These are phyloP conservation scores for Phlebopus sp. DNA, from an alignment of 1,284 basidiomycete species.

Conservation along the genomic window DNA sequence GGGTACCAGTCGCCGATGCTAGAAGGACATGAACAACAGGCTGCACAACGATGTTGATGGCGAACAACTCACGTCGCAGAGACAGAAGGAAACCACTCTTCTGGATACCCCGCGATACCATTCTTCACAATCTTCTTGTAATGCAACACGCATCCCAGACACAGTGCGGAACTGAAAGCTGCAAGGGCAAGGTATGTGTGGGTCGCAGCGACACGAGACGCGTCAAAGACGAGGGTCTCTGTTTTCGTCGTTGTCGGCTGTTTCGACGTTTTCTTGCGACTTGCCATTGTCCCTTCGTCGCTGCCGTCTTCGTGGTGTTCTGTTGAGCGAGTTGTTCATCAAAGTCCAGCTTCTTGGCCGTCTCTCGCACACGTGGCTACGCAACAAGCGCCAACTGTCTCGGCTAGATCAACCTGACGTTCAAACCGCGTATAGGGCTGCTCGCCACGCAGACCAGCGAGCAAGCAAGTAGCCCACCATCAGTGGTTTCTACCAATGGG, in stretches of 20 bases:
- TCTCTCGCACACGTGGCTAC: no score
- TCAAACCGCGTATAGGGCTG: no score
- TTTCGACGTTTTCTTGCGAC: constrained; percentile 12
- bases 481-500: not conserved
- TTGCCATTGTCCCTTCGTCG: constrained; percentile 17
- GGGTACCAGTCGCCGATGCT: constrained; percentile 93
- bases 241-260: constrained; percentile 8
- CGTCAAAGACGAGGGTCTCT: constrained; percentile 37
- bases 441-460: no score
- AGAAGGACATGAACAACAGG: constrained; percentile 3
- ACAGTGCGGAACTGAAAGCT: constrained; percentile 73
- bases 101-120: constrained; percentile 77
- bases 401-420: no score
- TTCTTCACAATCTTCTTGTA: constrained; percentile 91
- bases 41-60: not conserved
- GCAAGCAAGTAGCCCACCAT: not conserved
- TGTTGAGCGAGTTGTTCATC: not conserved
- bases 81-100: constrained; percentile 93
- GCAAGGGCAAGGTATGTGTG: constrained; percentile 72
- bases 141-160: constrained; percentile 68
- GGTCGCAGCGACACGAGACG: constrained; percentile 52
- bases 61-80: constrained; percentile 76
- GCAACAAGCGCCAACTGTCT: no score
- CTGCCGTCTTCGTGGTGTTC: not conserved
- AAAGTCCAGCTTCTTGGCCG: not conserved